Percentiles rank a stretch among this genome's conserved stretches.
Evolutionary conservation across 768 basidiomycete genomes (phyloP).

Genomic region (Daedaleopsis nitida): DNA sequence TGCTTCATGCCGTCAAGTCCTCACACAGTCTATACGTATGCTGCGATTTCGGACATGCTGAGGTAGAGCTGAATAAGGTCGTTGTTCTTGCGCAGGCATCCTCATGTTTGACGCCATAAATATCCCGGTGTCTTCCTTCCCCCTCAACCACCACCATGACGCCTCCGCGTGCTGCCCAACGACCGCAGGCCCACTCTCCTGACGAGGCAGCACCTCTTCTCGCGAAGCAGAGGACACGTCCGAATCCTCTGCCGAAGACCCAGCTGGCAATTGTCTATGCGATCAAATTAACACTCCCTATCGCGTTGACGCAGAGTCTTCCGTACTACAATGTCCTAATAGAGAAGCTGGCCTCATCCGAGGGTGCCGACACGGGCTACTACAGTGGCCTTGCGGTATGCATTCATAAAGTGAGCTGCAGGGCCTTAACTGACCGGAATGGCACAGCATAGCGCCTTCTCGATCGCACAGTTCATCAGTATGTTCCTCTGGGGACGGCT

Average conservation of each 20-base stretch:
- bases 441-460: constrained; percentile 58
- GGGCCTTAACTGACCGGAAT: neutral
- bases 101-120: neutral
- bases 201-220: constrained; percentile 4
- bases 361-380: constrained; percentile 61
- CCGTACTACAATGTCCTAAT: constrained; percentile 73
- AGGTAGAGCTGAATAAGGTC: constrained; percentile 1
- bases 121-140: neutral
- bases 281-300: constrained; percentile 60
- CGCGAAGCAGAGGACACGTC: neutral
- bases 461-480: constrained; percentile 54
- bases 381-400: constrained; percentile 68
- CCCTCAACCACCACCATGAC: neutral
- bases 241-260: constrained; percentile 52
- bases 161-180: neutral
- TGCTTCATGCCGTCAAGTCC: neutral
- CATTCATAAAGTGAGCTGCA: neutral
- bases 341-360: constrained; percentile 50
- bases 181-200: neutral
- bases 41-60: constrained; percentile 6
- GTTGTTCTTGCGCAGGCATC: neutral
- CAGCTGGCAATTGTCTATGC: constrained; percentile 57
- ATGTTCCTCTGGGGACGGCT: constrained; percentile 64
- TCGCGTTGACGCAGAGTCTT: constrained; percentile 58
- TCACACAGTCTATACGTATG: neutral